Base-by-base conservation (phyloP, 2,329 filamentous ascomycete genomes). In the Ophiosphaerella narmari region DNA sequence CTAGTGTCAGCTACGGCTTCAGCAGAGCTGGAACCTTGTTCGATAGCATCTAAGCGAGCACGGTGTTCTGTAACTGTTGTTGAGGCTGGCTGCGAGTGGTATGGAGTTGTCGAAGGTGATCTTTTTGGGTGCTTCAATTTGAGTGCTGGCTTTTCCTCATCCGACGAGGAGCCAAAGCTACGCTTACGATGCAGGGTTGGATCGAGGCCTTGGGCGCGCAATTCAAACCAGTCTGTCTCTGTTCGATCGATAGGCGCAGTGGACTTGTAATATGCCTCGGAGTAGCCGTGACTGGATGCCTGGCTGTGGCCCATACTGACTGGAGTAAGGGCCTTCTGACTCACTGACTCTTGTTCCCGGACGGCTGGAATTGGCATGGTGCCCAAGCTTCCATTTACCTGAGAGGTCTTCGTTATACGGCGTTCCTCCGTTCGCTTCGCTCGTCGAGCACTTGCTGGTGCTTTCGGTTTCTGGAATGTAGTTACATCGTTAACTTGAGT, bases 191-290 rank as follows among this genome's bases (percentile, higher is more conserved):
- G 51, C 39, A 60, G 66, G 51, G 53, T 66, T 9, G 66, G 66
- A 48, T 78, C 74, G 39, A 81, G 66, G 7, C 80, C 80, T 58
- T 77, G 66, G 1, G 79, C 78, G 45, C 78, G 78, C 26, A 82
- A 68, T 37, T 73, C 68, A 68, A 82, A 83, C 63, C 80, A 83
- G 43, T 78, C 77, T 0, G 78, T 77, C 24, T 75, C 71, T 0
- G 79, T 81, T 3, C 74, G 75, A 59, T 78, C 76, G 35, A 74
- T 61, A 33, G 65, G 62, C 24, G 62, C 55, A 32, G 55, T 63
- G 4, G 57, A 55, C 18, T 59, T 61, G 7, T 60, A 50, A 39
- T 69, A 68, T 4, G 61, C 45, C 16, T 62, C 48, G 7, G 66
- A 69, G 37, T 68, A 69, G 40, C 55, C 55, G 3, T 29, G 23